phyloP scores from a whole-genome alignment of 2,329 filamentous ascomycete species.

The Setomelanomma holmii region DNA sequence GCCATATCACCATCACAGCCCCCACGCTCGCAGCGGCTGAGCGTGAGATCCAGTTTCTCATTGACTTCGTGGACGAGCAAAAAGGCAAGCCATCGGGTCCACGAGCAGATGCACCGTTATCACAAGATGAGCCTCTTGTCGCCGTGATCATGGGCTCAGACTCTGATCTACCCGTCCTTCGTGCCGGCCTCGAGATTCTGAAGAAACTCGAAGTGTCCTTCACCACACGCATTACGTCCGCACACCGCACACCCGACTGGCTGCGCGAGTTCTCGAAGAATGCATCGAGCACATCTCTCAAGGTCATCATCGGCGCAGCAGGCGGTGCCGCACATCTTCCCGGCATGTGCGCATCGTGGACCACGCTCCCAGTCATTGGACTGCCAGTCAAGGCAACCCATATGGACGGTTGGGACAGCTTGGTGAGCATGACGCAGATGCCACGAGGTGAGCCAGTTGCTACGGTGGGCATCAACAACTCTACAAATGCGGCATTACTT shows the following conservation, averaged over 20 bases:
- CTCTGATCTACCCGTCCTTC: conserved; percentile 74
- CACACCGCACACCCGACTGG: conserved; percentile 61
- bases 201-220: conserved; percentile 75
- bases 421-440: conserved; percentile 62
- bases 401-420: conserved; percentile 58
- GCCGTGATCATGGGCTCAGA: conserved; percentile 86
- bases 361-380: conserved; percentile 59
- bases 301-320: conserved; percentile 58
- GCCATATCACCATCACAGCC: conserved; percentile 85
- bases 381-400: conserved; percentile 59
- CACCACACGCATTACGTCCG: conserved; percentile 78
- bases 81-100: conserved; percentile 46
- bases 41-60: conserved; percentile 71
- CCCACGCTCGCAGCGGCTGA: conserved; percentile 72
- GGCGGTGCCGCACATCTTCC: conserved; percentile 61
- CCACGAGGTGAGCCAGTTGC: conserved; percentile 55
- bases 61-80: conserved; percentile 68
- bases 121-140: conserved; percentile 62
- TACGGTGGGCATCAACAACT: conserved; percentile 56
- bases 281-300: conserved; percentile 48
- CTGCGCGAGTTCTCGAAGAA: conserved; percentile 54
- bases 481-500: conserved; percentile 55
- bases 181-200: conserved; percentile 70
- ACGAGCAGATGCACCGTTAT: conserved; percentile 11
- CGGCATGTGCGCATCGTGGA: conserved; percentile 60